A percentile compares a stretch with the other conserved stretches of the same genome.
Evolutionary conservation across 345 rosid genomes (phyloP).

Genomic region (Xanthoceras sorbifolium): DNA sequence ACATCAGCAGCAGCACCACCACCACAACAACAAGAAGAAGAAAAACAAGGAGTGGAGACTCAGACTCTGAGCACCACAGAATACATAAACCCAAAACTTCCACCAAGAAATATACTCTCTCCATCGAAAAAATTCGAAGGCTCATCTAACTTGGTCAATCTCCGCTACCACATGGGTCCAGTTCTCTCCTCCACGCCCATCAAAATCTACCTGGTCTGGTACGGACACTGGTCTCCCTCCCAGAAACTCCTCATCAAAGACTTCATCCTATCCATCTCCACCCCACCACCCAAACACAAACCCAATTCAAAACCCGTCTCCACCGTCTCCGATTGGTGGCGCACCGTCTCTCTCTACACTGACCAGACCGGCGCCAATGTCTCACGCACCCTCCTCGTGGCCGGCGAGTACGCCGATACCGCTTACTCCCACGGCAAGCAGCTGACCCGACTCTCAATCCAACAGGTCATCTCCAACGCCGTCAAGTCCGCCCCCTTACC

Average conservation of each 20-base stretch:
- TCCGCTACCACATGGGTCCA: slow-evolving; percentile 98
- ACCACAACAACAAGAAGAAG: slow-evolving; percentile 15
- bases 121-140: slow-evolving; percentile 77
- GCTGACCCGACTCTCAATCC: slow-evolving; percentile 80
- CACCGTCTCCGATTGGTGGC: slow-evolving; percentile 92
- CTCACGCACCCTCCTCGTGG: slow-evolving; percentile 62
- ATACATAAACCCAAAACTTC: slow-evolving; percentile 71
- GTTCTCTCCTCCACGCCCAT: slow-evolving; percentile 87
- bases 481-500: slow-evolving; percentile 71
- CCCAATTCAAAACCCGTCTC: slow-evolving; percentile 49
- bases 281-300: slow-evolving; percentile 14
- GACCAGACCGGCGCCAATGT: slow-evolving; percentile 97
- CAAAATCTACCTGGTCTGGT: slow-evolving; percentile 89
- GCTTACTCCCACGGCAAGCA: slow-evolving; percentile 60
- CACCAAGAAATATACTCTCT: slow-evolving; percentile 54
- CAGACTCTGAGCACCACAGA: slow-evolving; percentile 41
- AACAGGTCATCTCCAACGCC: slow-evolving; percentile 70
- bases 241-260: slow-evolving; percentile 75
- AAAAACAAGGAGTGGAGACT: too few species aligned
- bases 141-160: slow-evolving; percentile 76
- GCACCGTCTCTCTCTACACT: slow-evolving; percentile 78
- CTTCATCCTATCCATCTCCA: slow-evolving; percentile 75
- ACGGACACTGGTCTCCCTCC: slow-evolving; percentile 68
- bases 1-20: too few species aligned
- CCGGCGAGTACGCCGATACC: slow-evolving; percentile 65